Percentiles rank a stretch among this genome's conserved stretches.
Conservation (phyloP, 257 asterid genomes). For the Verbena officinalis region DNA sequence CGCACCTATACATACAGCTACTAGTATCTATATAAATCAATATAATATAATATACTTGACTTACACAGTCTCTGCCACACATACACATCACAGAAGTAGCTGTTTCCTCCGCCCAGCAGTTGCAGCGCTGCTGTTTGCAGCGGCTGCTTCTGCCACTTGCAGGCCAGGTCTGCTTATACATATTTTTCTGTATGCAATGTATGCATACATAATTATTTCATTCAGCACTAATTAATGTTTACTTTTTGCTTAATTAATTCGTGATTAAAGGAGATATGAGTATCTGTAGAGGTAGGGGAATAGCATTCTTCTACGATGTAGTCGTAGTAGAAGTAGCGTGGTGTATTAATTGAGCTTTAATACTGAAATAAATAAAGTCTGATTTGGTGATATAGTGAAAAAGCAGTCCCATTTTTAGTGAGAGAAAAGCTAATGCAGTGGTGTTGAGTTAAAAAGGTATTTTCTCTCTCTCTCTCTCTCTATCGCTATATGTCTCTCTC, state of each 20-base stretch:
- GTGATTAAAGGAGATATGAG: constrained; percentile 1
- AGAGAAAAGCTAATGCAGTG: constrained; percentile 48
- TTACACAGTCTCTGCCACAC: constrained; percentile 38
- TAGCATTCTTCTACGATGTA: constrained; percentile 16
- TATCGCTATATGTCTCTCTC: constrained; percentile 10
- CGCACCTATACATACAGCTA: constrained; percentile 38
- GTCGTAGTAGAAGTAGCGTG: not conserved
- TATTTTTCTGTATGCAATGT: constrained; percentile 8
- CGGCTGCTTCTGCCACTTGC: constrained; percentile 67
- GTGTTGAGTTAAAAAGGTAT: constrained; percentile 34
- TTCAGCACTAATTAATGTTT: not conserved
- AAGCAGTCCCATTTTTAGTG: constrained; percentile 42
- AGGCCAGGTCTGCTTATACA: constrained; percentile 36
- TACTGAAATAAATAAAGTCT: constrained; percentile 39
- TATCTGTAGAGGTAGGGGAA: constrained; percentile 11
- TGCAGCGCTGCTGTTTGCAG: constrained; percentile 69
- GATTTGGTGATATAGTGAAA: constrained; percentile 37
- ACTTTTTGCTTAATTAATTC: not conserved
- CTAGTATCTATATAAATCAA: constrained; percentile 32
- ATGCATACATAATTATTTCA: constrained; percentile 23
- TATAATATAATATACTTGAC: not conserved
- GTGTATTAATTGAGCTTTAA: constrained; percentile 28
- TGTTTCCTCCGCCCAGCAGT: constrained; percentile 59
- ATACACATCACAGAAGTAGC: constrained; percentile 49
- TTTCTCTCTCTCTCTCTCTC: not conserved